Evolutionary conservation across 495 filamentous ascomycete species (phyloP), one percentile per base, ranked within the genome.

Genomic region (Amorphotheca resinae): DNA sequence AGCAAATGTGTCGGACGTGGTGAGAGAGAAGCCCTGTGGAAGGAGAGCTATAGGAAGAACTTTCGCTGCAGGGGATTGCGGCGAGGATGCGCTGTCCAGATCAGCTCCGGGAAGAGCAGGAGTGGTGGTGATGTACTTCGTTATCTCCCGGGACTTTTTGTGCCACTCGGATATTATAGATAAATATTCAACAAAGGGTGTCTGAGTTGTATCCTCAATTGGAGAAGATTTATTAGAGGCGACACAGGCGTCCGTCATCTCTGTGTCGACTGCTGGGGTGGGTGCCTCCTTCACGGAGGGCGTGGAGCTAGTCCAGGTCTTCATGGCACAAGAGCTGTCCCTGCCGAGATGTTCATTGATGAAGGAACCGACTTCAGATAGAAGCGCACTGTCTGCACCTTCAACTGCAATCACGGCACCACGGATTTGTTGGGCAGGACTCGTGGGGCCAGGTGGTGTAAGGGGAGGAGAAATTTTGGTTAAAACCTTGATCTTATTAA

Each of bases 351-450:
- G 68, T 7, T 69, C 67, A 32, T 76, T 70, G 2, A 94, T 72
- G 48, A 79, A 77, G 15, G 65, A 58, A 1, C 74, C 67, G 5
- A 86, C 68, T 4, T 64, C 57, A 33, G 66, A 64, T 9, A 82
- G 63, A 9, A 79, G 52, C 1, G 57, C 49, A 2, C 59, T 52
- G 38, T 82, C 71, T 17, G 80, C 63, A 11, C 87, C 86, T 56
- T 98, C 91, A 17, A 98, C 59, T 0, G 84, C 79, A 35, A 96
- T 78, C 20, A 95, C 70, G 1, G 84, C 72, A 0, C 93, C 87
- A 31, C 88, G 72, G 18, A 67, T 59, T 41, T 61, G 62, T 25
- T 55, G 59, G 7, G 61, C 50, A 6, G 60, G 66, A n/a, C 59
- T 62, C 25, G 60, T 61, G 12, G 59, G 59, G 52, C 63, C 61